Conservation (phyloP, 2,329 filamentous ascomycete species). For the Pleoardoris graminearum region DNA sequence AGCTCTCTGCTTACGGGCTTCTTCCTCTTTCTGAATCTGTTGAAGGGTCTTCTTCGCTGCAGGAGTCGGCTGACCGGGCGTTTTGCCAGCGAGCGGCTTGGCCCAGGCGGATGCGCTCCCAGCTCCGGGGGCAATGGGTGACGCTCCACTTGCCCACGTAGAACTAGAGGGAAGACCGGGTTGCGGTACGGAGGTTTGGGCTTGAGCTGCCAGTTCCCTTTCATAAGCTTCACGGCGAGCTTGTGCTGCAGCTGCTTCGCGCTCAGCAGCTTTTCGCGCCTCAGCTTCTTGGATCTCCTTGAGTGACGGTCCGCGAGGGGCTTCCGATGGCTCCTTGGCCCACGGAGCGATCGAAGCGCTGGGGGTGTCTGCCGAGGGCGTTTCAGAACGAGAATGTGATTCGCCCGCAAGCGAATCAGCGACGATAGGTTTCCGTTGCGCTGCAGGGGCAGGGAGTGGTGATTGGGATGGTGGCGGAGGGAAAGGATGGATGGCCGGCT, state of each 20-base stretch:
- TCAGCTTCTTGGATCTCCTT: conserved; percentile 97
- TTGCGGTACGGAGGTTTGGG: conserved; percentile 62
- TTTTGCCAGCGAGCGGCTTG: conserved; percentile 59
- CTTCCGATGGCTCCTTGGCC: conserved; percentile 79
- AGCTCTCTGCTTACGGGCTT: conserved; percentile 80
- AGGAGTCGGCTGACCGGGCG: conserved; percentile 44
- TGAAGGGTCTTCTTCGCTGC: conserved; percentile 83
- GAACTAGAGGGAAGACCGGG: conserved; percentile 84
- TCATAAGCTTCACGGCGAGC: conserved; percentile 77
- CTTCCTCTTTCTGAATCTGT: conserved; percentile 96
- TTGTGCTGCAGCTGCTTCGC: conserved; percentile 77
- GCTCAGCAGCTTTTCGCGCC: conserved; percentile 87
- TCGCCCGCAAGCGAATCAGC: conserved; percentile 71
- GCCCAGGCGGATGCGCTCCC: conserved; percentile 62
- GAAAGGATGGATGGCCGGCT: conserved; percentile 77
- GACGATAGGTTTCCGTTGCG: conserved; percentile 83
- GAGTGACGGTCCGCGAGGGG: conserved; percentile 82
- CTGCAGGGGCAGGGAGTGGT: conserved; percentile 83
- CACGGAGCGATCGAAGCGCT: conserved; percentile 84
- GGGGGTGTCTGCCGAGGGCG: conserved; percentile 67
- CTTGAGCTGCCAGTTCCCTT: conserved; percentile 71
- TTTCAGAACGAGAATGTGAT: conserved; percentile 75
- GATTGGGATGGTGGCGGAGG: conserved; percentile 76
- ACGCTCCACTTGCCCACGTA: conserved; percentile 80
- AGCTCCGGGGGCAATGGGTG: conserved; percentile 65